phyloP scores from a whole-genome alignment of 768 basidiomycete genomes.

The Trametes meyenii region DNA sequence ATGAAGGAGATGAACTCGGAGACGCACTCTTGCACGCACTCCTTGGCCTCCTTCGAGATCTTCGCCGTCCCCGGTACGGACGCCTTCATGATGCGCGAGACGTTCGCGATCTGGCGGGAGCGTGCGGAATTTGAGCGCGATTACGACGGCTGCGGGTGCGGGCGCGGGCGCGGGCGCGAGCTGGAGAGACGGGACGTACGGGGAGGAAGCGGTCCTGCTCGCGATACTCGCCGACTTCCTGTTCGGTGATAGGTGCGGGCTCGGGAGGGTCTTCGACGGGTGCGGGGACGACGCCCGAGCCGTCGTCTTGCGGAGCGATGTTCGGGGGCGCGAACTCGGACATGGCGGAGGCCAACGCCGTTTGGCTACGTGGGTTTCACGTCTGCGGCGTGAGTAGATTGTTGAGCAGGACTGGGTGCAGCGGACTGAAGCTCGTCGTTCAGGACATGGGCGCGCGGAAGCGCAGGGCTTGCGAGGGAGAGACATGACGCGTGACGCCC shows the following conservation, averaged over 20 bases:
- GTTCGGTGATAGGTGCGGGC: constrained; percentile 81
- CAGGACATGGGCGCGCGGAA: too few relatives aligned
- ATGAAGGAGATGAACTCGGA: constrained; percentile 99
- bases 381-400: too few relatives aligned
- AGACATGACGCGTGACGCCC: too few relatives aligned
- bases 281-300: constrained; percentile 32
- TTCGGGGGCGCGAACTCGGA: constrained; percentile 34
- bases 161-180: neutral
- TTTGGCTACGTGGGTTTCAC: neutral
- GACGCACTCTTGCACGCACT: constrained; percentile 97
- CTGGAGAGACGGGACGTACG: constrained; percentile 47
- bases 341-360: constrained; percentile 23
- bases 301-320: constrained; percentile 43
- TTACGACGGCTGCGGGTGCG: constrained; percentile 1
- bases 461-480: too few relatives aligned
- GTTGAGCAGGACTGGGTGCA: too few relatives aligned
- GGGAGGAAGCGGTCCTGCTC: constrained; percentile 97
- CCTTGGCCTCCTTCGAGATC: constrained; percentile 97
- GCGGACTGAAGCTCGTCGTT: too few relatives aligned
- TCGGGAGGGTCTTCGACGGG: constrained; percentile 48
- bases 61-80: constrained; percentile 89
- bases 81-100: constrained; percentile 96
- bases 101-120: constrained; percentile 85
- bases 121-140: neutral
- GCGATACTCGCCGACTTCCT: constrained; percentile 91